These are phyloP conservation scores for Tricholomella constricta DNA, from an alignment of 768 basidiomycete species.

Conservation along the genomic window DNA sequence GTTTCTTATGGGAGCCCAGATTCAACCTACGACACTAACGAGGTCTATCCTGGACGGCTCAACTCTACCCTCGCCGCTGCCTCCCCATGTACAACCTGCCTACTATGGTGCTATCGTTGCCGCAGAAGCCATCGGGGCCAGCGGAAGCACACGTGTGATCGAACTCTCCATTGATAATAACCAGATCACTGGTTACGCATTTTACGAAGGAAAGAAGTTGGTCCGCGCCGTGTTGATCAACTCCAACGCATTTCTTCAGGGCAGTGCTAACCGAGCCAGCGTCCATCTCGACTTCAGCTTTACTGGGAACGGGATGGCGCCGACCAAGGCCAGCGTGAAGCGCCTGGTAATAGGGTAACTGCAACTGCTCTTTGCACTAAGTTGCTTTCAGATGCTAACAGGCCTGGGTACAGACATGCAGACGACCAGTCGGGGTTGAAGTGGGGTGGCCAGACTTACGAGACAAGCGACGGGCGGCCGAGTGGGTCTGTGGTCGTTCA, in stretches of 20 bases:
- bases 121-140: constrained; percentile 55
- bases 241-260: constrained; percentile 49
- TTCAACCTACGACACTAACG: constrained; percentile 63
- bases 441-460: constrained; percentile 63
- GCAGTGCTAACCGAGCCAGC: constrained; percentile 35
- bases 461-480: constrained; percentile 46
- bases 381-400: constrained; percentile 5
- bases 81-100: constrained; percentile 63
- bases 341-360: constrained; percentile 47
- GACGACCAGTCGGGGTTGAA: constrained; percentile 51
- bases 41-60: constrained; percentile 59
- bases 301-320: constrained; percentile 20
- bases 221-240: constrained; percentile 61
- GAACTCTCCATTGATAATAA: constrained; percentile 52
- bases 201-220: constrained; percentile 49
- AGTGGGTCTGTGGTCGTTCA: constrained; percentile 36
- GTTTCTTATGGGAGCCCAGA: constrained; percentile 33
- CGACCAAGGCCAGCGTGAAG: constrained; percentile 43
- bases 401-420: constrained; percentile 38
- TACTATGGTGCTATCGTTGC: constrained; percentile 69
- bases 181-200: constrained; percentile 60
- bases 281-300: constrained; percentile 47
- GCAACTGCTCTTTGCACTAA: background rate
- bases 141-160: constrained; percentile 39
- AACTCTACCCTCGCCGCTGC: constrained; percentile 45